Conservation (phyloP, 2,329 filamentous ascomycete species). For the Falciphora oryzae region DNA sequence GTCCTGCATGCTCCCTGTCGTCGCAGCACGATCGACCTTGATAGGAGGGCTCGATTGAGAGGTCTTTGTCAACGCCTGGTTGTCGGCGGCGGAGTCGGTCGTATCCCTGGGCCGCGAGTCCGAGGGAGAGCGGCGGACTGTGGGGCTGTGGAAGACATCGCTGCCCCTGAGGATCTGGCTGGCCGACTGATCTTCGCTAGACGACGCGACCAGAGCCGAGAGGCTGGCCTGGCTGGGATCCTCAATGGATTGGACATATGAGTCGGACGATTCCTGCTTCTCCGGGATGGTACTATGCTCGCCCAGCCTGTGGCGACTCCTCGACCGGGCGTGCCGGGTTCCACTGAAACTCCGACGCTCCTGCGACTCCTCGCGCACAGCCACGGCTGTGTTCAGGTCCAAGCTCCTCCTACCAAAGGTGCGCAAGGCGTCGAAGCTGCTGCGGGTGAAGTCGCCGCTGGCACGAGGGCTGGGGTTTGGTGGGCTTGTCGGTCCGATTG, state of each 20-base stretch:
- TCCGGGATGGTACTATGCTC: constrained; percentile 23
- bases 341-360: constrained; percentile 57
- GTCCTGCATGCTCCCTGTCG: constrained; percentile 33
- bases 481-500: constrained; percentile 39
- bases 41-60: background rate
- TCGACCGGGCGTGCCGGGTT: constrained; percentile 42
- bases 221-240: constrained; percentile 55
- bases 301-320: constrained; percentile 40
- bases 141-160: constrained; percentile 80
- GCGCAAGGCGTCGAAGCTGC: constrained; percentile 49
- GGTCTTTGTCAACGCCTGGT: background rate
- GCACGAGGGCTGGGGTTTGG: constrained; percentile 45
- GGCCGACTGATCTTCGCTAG: constrained; percentile 73
- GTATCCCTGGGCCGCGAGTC: constrained; percentile 21
- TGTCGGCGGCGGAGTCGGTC: background rate
- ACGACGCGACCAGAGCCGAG: constrained; percentile 64
- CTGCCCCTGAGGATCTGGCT: constrained; percentile 87
- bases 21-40: constrained; percentile 22
- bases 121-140: constrained; percentile 49
- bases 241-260: constrained; percentile 67
- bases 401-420: constrained; percentile 43
- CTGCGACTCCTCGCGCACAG: constrained; percentile 35
- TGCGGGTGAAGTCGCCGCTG: constrained; percentile 46
- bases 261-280: constrained; percentile 63
- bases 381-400: constrained; percentile 37